phyloP scores from a whole-genome alignment of 1,284 basidiomycete species.

The Microbotryum intermedium region DNA sequence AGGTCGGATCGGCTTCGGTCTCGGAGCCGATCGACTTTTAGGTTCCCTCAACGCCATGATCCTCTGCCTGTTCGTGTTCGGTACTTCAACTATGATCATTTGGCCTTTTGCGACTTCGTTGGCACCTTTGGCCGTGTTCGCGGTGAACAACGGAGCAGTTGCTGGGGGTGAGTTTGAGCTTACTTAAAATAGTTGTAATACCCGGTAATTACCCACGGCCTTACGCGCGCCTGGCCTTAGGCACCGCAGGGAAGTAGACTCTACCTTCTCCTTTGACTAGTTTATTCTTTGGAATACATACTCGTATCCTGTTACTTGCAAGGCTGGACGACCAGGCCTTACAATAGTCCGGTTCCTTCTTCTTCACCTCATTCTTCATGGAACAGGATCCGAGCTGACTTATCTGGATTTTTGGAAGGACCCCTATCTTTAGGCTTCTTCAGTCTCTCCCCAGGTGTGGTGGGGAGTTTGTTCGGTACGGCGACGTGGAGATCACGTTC shows the following conservation, averaged over 20 bases:
- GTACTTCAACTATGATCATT: constrained; percentile 5
- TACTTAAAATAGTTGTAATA: no score
- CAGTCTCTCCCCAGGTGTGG: constrained; percentile 12
- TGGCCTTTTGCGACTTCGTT: constrained; percentile 17
- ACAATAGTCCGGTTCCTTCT: background rate
- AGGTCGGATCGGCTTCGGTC: constrained; percentile 18
- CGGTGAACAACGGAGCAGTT: constrained; percentile 15
- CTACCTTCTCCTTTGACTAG: no score
- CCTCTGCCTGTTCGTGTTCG: constrained; percentile 11
- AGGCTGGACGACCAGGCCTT: no score
- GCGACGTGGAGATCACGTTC: constrained; percentile 4
- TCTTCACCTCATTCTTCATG: no score
- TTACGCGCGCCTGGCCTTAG: no score
- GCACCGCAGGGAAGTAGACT: no score
- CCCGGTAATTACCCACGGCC: no score
- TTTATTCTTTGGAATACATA: no score
- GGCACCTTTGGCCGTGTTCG: constrained; percentile 9
- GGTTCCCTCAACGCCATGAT: constrained; percentile 21
- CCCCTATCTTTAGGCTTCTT: constrained; percentile 16
- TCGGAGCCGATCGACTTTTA: constrained; percentile 12
- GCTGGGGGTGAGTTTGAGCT: no score
- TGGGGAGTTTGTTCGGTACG: constrained; percentile 15
- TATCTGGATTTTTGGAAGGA: background rate
- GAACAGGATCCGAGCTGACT: no score
- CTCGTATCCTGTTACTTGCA: no score